Evolutionary conservation across 2,329 filamentous ascomycete genomes (phyloP).

Genomic region (Scedosporium boydii): DNA sequence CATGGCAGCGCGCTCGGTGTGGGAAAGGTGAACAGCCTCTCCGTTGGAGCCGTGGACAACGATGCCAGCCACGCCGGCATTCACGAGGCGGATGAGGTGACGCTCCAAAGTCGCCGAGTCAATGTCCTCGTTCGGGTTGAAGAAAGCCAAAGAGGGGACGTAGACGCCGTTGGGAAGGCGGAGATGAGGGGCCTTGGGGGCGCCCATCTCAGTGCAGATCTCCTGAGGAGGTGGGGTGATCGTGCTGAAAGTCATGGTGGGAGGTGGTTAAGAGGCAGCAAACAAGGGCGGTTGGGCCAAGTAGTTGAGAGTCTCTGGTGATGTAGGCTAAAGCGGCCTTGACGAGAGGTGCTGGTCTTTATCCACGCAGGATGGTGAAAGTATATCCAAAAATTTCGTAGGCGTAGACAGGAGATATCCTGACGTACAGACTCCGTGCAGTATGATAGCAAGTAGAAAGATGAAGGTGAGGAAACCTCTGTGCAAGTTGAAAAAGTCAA

Average conservation of each 20-base stretch:
- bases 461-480: background rate
- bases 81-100: slow-evolving; percentile 58
- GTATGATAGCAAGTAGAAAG: background rate
- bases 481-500: background rate
- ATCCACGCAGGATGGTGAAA: no score
- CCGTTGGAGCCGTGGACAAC: slow-evolving; percentile 76
- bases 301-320: no score
- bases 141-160: slow-evolving; percentile 67
- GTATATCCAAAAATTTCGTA: no score
- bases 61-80: slow-evolving; percentile 65
- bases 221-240: slow-evolving; percentile 2
- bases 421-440: background rate
- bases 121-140: slow-evolving; percentile 56
- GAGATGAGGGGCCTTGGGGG: slow-evolving; percentile 4
- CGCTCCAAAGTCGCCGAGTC: slow-evolving; percentile 52
- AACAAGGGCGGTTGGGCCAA: no score
- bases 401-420: no score
- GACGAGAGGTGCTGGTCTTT: no score
- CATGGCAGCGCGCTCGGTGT: slow-evolving; percentile 58
- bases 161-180: slow-evolving; percentile 48
- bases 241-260: background rate
- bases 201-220: background rate
- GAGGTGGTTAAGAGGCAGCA: background rate
- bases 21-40: slow-evolving; percentile 69
- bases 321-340: no score